Evolutionary conservation across 2,329 filamentous ascomycete genomes (phyloP).

Genomic region (Colletotrichum orbiculare): DNA sequence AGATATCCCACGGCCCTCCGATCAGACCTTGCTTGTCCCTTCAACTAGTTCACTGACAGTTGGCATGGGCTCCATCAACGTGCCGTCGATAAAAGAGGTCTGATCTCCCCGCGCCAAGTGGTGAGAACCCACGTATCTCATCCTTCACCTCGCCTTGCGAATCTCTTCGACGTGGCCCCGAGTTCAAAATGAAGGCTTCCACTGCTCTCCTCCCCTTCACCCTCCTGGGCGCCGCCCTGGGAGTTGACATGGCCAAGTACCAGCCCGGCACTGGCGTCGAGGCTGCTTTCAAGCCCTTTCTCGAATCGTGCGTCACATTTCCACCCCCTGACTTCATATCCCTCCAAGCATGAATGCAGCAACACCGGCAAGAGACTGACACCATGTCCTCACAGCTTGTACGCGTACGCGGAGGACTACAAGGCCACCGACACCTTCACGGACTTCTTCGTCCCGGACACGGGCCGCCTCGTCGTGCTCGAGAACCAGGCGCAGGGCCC

Average conservation of each 20-base stretch:
- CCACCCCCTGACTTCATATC: not conserved
- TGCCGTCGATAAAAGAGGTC: too few relatives aligned
- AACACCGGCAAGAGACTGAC: not conserved
- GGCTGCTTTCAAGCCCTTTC: constrained; percentile 18
- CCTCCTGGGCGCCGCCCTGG: constrained; percentile 12
- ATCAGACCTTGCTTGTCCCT: too few relatives aligned
- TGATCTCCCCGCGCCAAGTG: too few relatives aligned
- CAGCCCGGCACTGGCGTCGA: constrained; percentile 6
- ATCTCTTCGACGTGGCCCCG: not conserved
- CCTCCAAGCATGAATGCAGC: not conserved
- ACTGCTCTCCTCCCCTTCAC: constrained; percentile 6
- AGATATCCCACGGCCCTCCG: too few relatives aligned
- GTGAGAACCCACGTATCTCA: too few relatives aligned
- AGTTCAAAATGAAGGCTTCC: constrained; percentile 15
- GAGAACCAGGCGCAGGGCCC: constrained; percentile 10
- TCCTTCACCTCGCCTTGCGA: not conserved
- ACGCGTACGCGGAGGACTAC: constrained; percentile 24
- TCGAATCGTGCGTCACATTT: constrained; percentile 5
- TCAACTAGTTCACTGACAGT: too few relatives aligned
- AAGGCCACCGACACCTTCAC: constrained; percentile 24
- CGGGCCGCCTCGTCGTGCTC: constrained; percentile 20
- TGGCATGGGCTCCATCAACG: too few relatives aligned
- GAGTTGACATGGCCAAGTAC: constrained; percentile 20
- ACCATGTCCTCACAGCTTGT: not conserved
- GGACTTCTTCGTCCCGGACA: constrained; percentile 20